Evolutionary conservation across 495 filamentous ascomycete genomes (phyloP), one percentile per base, ranked within the genome.

Genomic region (Astrothelium subdiscretum): DNA sequence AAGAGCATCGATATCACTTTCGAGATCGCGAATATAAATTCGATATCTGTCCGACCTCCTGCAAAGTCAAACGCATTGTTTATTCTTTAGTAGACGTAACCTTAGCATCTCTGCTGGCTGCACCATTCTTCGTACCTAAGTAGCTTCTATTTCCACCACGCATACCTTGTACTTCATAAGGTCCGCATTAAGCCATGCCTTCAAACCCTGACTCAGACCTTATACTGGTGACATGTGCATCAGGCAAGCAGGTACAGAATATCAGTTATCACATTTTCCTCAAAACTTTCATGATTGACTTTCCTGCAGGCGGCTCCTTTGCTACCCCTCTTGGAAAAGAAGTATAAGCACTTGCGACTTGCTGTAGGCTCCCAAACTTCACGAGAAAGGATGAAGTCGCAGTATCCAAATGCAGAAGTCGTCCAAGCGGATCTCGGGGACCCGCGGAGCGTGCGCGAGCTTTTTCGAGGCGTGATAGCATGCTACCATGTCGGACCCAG

Each of bases 321-420:
- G 65, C 38, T 35, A 20, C 43, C 43, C 20, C 43, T 48, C 63
- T 38, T 61, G 63, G 32, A 10, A 15, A 48, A 22, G 43, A 48
- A 2, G 20, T 48, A 18, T 48, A 69, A 66, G 62, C 62, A 60
- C 61, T 63, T 74, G 1, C 73, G 73, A n/a, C 68, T 76, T 0
- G 71, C 60, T 26, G 71, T 69, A n/a, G 67, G 70, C 69, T 67
- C 66, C 18, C 22, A 62, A 13, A 26, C 65, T 27, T 66, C 63
- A 1, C 35, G 31, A 32, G 31, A 22, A 20, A 58, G 32, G 5
- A 66, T 72, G 13, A 38, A 67, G 32, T 6, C 27, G 1, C 51
- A 58, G 13, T 73, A 68, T 57, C 70, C 72, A 6, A 32, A 68
- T 15, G 65, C 67, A 31, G 69, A 73, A 58, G 66, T 71, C 20